A percentile compares a stretch with the other conserved stretches of the same genome.
phyloP scores from a whole-genome alignment of 805 yeast genomes.

The Starmerella lactis-condensi region DNA sequence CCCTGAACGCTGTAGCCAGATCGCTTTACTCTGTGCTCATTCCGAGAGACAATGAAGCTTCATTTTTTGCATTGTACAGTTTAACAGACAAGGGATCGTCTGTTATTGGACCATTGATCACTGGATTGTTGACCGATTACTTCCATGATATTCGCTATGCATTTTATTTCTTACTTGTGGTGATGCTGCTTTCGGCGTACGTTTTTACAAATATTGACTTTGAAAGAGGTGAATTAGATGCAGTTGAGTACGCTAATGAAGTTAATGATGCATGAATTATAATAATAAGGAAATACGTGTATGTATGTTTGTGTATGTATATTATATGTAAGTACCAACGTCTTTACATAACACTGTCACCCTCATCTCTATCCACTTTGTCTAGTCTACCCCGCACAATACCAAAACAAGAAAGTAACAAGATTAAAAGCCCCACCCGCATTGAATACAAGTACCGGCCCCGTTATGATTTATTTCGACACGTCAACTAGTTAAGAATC shows the following conservation, averaged over 20 bases:
- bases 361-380: no score
- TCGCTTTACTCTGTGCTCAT: slow-evolving; percentile 50
- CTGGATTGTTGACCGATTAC: slow-evolving; percentile 53
- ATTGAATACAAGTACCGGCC: no score
- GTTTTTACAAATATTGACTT: slow-evolving; percentile 38
- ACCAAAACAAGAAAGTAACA: no score
- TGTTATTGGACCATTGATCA: slow-evolving; percentile 50
- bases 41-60: slow-evolving; percentile 57
- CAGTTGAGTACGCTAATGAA: slow-evolving; percentile 23
- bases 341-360: no score
- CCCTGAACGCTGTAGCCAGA: slow-evolving; percentile 49
- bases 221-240: slow-evolving; percentile 43
- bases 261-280: no score
- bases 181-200: slow-evolving; percentile 39
- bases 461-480: no score
- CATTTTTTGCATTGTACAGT: slow-evolving; percentile 56
- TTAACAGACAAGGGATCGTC: slow-evolving; percentile 71
- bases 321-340: no score
- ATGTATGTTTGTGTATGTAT: no score
- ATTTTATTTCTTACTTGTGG: slow-evolving; percentile 40
- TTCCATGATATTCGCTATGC: slow-evolving; percentile 60
- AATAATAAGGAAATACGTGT: no score
- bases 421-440: no score
- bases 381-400: no score
- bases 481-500: no score